Percentiles rank a stretch among this genome's conserved stretches.
These are phyloP conservation scores for Aureobasidium leucospermi DNA, from an alignment of 2,329 filamentous ascomycete species.

Conservation along the genomic window DNA sequence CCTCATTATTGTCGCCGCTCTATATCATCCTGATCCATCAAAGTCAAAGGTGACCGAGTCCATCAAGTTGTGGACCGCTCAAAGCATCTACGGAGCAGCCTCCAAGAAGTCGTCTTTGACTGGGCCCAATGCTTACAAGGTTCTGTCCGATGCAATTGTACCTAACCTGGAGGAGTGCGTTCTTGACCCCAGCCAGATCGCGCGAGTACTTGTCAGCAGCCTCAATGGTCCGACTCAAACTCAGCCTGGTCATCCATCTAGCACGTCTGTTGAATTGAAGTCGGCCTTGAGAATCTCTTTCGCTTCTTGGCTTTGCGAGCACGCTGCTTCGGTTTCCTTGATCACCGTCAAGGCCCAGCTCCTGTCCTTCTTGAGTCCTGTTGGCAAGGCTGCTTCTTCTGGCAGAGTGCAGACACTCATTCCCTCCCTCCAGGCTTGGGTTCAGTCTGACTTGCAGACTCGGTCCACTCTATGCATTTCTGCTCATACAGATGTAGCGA, in stretches of 20 bases:
- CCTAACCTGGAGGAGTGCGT: slow-evolving; percentile 79
- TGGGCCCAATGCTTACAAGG: slow-evolving; percentile 48
- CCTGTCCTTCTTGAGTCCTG: slow-evolving; percentile 62
- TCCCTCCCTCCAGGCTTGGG: slow-evolving; percentile 67
- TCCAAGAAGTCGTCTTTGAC: slow-evolving; percentile 48
- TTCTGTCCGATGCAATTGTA: slow-evolving; percentile 61
- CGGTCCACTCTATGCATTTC: slow-evolving; percentile 43
- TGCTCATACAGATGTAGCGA: slow-evolving; percentile 41
- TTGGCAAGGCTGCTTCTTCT: slow-evolving; percentile 64
- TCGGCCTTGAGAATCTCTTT: slow-evolving; percentile 58
- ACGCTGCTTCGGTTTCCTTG: slow-evolving; percentile 62
- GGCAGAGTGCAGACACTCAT: slow-evolving; percentile 68
- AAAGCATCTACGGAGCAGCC: slow-evolving; percentile 56
- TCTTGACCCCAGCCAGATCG: slow-evolving; percentile 66
- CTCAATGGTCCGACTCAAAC: slow-evolving; percentile 45
- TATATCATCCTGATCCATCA: slow-evolving; percentile 33
- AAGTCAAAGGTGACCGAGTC: slow-evolving; percentile 23
- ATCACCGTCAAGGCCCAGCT: slow-evolving; percentile 63
- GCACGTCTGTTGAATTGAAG: slow-evolving; percentile 45
- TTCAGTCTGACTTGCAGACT: slow-evolving; percentile 41
- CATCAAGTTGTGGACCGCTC: slow-evolving; percentile 50
- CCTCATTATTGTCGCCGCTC: slow-evolving; percentile 47
- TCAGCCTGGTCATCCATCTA: slow-evolving; percentile 9
- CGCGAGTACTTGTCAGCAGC: slow-evolving; percentile 52
- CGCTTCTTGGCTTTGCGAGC: slow-evolving; percentile 65